Base-by-base conservation (phyloP, 257 asterid species). In the Primulina tabacum region DNA sequence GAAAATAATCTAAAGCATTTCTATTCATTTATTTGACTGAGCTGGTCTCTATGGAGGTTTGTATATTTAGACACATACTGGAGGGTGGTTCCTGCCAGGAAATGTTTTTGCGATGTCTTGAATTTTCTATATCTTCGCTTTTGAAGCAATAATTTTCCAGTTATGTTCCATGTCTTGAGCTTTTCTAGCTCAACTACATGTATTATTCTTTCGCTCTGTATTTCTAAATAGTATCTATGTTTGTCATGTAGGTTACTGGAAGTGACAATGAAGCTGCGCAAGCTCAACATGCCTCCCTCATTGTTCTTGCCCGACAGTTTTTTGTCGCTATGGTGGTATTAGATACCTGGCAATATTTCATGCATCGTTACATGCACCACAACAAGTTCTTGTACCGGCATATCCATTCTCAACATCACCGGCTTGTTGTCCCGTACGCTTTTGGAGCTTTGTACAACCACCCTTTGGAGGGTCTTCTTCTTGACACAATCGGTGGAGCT, bases 271-370 rank as follows among this genome's bases (percentile, higher is more conserved):
- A 86, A 43, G 69, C 78, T 32, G 60, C 74, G 11, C 81, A 67
- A 71, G 77, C 77, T 67, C 84, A 76, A 71, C 79, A 75, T 47
- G 18, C 90, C 30, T 74, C 95, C 24, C 75, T 92, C 26, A 69
- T 80, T 5, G 35, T 92, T 67, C 93, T 75, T 75, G 77, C 62
- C 65, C 43, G 81, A 74, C 93, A 92, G 74, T 84, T 89, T 50
- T 60, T 79, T 61, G 80, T 81, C 0, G 97, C 97, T 16, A 92
- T 92, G 96, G 73, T 92, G 75, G 92, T 89, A 53, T 87, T 92
- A 96, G 97, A 92, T 62, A 86, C 96, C 4, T 92, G 97, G 95
- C 97, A 92, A 81, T 92, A 92, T 84, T 92, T 92, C 82, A 93
- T 87, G 86, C 97, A 92, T 72, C 89, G 96, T 2, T 89, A 92